Conservation (phyloP, 805 yeast species). For the Kodamaea kakaduensis region DNA sequence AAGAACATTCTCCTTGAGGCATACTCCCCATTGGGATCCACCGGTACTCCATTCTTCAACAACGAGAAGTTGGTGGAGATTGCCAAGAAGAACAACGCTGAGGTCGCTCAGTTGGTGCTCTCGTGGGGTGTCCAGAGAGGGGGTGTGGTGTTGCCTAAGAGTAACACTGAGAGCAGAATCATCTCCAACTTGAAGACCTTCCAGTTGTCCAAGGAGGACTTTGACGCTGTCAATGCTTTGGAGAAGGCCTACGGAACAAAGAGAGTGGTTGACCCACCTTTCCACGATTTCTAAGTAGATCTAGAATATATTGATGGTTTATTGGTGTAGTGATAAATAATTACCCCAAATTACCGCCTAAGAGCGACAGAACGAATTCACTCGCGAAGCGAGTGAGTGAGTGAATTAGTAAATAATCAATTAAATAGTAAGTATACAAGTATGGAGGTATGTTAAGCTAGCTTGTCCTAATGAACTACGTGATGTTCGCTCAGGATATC, state of each 20-base stretch:
- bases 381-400: too few species aligned
- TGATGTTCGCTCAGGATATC: too few species aligned
- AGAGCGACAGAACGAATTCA: too few species aligned
- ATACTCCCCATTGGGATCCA: slow-evolving; percentile 72
- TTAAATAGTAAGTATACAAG: too few species aligned
- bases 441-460: too few species aligned
- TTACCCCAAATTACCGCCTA: too few species aligned
- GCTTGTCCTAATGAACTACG: too few species aligned
- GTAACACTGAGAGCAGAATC: slow-evolving; percentile 33
- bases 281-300: slow-evolving; percentile 16
- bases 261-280: slow-evolving; percentile 26
- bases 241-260: slow-evolving; percentile 28
- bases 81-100: slow-evolving; percentile 39
- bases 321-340: too few species aligned
- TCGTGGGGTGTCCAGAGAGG: slow-evolving; percentile 61
- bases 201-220: slow-evolving; percentile 33
- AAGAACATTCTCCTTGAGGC: slow-evolving; percentile 63
- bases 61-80: slow-evolving; percentile 41
- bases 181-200: slow-evolving; percentile 36
- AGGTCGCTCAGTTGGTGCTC: slow-evolving; percentile 50
- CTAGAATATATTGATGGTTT: neutral
- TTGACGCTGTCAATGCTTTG: slow-evolving; percentile 29
- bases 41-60: slow-evolving; percentile 48
- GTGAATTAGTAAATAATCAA: too few species aligned
- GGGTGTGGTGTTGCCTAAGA: slow-evolving; percentile 44